Evolutionary conservation across 805 yeast genomes (phyloP), one percentile per base, ranked within the genome.

Genomic region (Huiozyma naganishii): DNA sequence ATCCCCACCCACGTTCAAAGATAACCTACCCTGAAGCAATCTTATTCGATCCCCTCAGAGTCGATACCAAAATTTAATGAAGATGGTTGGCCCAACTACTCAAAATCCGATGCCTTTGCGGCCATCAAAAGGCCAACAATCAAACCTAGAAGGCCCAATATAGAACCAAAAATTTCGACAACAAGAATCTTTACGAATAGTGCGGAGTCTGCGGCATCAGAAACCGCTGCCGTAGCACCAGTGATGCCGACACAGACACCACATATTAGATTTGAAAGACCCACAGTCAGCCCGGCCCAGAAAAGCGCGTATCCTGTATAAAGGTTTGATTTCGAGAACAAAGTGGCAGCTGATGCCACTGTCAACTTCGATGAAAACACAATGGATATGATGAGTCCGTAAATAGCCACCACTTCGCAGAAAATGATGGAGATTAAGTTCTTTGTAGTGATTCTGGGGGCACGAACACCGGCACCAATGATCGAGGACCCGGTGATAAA

Each of bases 321-420:
- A 55, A 89, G 69, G 67, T 92, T 92, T 44, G 82, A 84, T 57
- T 79, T 77, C n/a, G 95, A 76, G 59, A 70, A 79, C 45, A 89
- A 66, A 3, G 76, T 68, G n/a, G 74, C 67, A 27, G 23, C 32
- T 4, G 77, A 64, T 6, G 82, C 79, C 34, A 83, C 88, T 29
- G 79, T 72, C 54, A 92, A 72, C 63, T 92, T 92, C 29, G 97
- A 79, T 13, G 95, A 84, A 58, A 92, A 92, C 36, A 92, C 97
- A 73, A 92, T 92, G 33, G 97, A 89, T 84, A 90, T 90, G 62
- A 92, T 92, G 52, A 92, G 77, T 4, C 98, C 98, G 62, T 92
- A 92, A 62, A 92, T 92, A 52, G 98, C 98, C 44, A 92, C 98
- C 55, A 92, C 98, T 69, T 92, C 98, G 74, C 98, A 92, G 73